Conservation (phyloP, 805 yeast genomes). For the Candida germanica region DNA sequence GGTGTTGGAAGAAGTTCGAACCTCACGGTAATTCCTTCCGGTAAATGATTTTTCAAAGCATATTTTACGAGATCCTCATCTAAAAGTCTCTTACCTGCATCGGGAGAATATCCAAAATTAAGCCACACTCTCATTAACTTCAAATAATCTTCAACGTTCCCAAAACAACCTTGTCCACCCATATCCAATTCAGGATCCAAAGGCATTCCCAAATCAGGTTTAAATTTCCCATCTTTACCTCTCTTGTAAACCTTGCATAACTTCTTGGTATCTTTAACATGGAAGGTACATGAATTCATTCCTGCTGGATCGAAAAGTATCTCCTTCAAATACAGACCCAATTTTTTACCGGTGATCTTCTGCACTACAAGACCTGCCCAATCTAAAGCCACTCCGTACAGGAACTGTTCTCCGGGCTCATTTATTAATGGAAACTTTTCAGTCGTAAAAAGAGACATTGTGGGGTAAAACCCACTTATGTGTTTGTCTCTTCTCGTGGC, state of each 20-base stretch:
- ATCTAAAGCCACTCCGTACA: conserved; percentile 37
- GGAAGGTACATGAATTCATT: conserved; percentile 28
- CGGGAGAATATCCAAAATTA: conserved; percentile 38
- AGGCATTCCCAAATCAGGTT: conserved; percentile 7
- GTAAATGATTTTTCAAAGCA: conserved; percentile 33
- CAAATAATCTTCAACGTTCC: conserved; percentile 35
- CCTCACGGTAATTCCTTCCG: conserved; percentile 20
- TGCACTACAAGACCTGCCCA: conserved; percentile 39
- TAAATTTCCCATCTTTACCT: conserved; percentile 12
- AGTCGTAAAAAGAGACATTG: conserved; percentile 21
- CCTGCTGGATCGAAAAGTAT: conserved; percentile 33
- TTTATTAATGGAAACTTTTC: conserved; percentile 24
- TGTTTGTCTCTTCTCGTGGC: conserved; percentile 6
- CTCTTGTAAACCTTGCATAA: conserved; percentile 18
- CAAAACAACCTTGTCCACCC: conserved; percentile 45
- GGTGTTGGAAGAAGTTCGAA: conserved; percentile 15
- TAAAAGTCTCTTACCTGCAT: conserved; percentile 29
- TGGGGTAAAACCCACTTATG: conserved; percentile 16
- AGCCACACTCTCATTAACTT: conserved; percentile 39
- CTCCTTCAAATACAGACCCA: conserved; percentile 30
- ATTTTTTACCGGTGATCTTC: conserved; percentile 26
- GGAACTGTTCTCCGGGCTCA: conserved; percentile 40
- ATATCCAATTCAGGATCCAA: conserved; percentile 29
- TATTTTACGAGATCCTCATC: conserved; percentile 25
- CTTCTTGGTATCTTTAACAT: conserved; percentile 13